Conservation (phyloP, 1,139 yeast genomes). For the Scheffersomyces titani region DNA sequence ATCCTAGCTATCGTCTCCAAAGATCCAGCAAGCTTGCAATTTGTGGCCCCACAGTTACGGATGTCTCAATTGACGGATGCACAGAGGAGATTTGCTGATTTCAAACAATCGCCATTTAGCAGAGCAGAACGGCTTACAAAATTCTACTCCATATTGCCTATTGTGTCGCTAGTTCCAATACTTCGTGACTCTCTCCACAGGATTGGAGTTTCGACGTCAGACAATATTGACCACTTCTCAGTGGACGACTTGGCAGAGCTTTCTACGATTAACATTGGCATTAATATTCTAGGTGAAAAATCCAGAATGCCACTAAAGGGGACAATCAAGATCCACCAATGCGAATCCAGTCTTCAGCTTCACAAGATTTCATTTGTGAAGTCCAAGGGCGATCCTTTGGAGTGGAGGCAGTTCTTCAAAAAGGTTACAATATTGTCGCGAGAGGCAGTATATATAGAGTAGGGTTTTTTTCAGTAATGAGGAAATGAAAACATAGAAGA, state of each 20-base stretch:
- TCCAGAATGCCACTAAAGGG: slow-evolving; percentile 50
- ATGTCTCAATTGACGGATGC: slow-evolving; percentile 1
- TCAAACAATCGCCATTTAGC: slow-evolving; percentile 4
- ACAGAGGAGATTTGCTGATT: slow-evolving; percentile 12
- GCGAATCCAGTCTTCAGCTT: slow-evolving; percentile 24
- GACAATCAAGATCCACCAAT: slow-evolving; percentile 33
- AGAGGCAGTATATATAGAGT: slow-evolving; percentile 45
- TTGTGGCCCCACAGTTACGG: slow-evolving; percentile 17
- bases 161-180: slow-evolving; percentile 43
- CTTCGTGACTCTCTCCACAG: slow-evolving; percentile 39
- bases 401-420: slow-evolving; percentile 66
- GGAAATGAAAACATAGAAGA: background rate
- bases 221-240: slow-evolving; percentile 11
- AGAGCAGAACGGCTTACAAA: slow-evolving; percentile 42
- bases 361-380: slow-evolving; percentile 53
- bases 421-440: slow-evolving; percentile 53
- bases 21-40: slow-evolving; percentile 56
- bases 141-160: slow-evolving; percentile 45
- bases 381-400: slow-evolving; percentile 62
- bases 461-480: background rate
- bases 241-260: background rate
- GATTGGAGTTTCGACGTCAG: slow-evolving; percentile 32
- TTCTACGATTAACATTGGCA: slow-evolving; percentile 4
- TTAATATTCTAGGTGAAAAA: slow-evolving; percentile 31
- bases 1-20: slow-evolving; percentile 38